Conservation (phyloP, 805 yeast species). For the Allodekkera sacchari region DNA sequence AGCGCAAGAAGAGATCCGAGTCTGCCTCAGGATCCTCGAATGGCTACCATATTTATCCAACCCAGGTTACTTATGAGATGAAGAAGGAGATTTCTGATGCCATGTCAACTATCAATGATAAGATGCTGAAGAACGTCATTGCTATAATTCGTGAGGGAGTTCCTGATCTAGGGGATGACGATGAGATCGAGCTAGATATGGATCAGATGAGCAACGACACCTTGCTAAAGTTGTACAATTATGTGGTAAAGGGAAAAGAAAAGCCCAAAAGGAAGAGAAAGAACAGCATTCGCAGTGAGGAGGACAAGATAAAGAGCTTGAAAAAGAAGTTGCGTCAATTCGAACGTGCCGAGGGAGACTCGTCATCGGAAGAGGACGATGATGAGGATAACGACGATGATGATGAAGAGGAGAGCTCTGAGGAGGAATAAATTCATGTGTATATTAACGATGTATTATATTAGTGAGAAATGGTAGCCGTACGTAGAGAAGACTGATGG, state of each 20-base stretch:
- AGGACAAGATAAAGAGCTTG: conserved; percentile 65
- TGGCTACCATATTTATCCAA: conserved; percentile 18
- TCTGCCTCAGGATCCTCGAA: conserved; percentile 6
- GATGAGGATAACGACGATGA: conserved; percentile 72
- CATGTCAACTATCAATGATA: conserved; percentile 67
- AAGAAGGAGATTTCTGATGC: conserved; percentile 87
- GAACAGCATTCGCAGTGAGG: conserved; percentile 50
- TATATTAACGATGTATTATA: conserved; percentile 6
- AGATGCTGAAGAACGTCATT: conserved; percentile 74
- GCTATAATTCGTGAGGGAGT: conserved; percentile 75
- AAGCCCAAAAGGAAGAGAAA: conserved; percentile 23
- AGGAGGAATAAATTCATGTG: conserved; percentile 19
- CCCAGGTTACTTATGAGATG: conserved; percentile 83
- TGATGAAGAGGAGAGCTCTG: conserved; percentile 23
- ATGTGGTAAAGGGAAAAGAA: conserved; percentile 50
- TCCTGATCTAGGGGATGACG: conserved; percentile 65
- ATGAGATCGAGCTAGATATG: conserved; percentile 94
- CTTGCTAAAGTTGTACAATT: conserved; percentile 72
- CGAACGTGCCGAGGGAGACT: conserved; percentile 38
- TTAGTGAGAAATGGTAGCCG: conserved; percentile 4
- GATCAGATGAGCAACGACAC: conserved; percentile 84
- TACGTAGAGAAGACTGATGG: too few species aligned
- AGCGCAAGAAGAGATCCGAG: conserved; percentile 14
- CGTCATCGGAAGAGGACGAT: conserved; percentile 48
- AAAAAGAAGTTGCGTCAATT: conserved; percentile 70